Evolutionary conservation across 2,329 filamentous ascomycete genomes (phyloP).

Genomic region (Talaromyces sp.): DNA sequence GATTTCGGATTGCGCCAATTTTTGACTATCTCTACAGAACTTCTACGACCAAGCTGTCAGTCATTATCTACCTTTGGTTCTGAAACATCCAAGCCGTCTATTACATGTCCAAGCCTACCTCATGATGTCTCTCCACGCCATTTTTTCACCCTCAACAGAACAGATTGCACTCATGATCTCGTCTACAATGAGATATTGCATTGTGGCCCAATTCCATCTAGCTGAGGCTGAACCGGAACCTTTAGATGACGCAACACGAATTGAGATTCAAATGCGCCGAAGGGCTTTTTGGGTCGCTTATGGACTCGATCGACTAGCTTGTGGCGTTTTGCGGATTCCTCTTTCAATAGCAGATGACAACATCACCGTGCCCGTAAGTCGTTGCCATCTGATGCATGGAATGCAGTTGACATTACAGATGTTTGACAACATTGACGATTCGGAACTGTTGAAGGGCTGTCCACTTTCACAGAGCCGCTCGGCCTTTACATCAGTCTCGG

Average conservation of each 20-base stretch:
- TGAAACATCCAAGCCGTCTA: background rate
- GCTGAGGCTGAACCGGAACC: background rate
- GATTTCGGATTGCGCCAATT: background rate
- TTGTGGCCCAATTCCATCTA: conserved; percentile 4
- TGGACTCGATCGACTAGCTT: conserved; percentile 2
- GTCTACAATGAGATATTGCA: background rate
- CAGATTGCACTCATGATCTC: conserved; percentile 4
- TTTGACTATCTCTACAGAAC: background rate
- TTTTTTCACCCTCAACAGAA: conserved; percentile 1
- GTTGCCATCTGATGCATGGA: background rate
- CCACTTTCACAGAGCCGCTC: background rate
- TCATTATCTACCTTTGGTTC: background rate
- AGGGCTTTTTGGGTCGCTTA: background rate
- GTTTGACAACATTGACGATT: conserved; percentile 4
- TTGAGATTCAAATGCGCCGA: conserved; percentile 6
- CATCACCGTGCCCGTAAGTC: conserved; percentile 4
- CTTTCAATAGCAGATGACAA: conserved; percentile 4
- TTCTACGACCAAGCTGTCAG: conserved; percentile 4
- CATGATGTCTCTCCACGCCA: conserved; percentile 1
- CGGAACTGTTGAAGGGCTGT: background rate
- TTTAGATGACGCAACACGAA: background rate
- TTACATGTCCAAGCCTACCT: conserved; percentile 5
- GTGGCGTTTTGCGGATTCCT: conserved; percentile 1
- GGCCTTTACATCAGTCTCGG: background rate
- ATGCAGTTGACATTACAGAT: background rate